Evolutionary conservation across 495 filamentous ascomycete genomes (phyloP), one percentile per base, ranked within the genome.

Genomic region (Pyrenula aspistea): DNA sequence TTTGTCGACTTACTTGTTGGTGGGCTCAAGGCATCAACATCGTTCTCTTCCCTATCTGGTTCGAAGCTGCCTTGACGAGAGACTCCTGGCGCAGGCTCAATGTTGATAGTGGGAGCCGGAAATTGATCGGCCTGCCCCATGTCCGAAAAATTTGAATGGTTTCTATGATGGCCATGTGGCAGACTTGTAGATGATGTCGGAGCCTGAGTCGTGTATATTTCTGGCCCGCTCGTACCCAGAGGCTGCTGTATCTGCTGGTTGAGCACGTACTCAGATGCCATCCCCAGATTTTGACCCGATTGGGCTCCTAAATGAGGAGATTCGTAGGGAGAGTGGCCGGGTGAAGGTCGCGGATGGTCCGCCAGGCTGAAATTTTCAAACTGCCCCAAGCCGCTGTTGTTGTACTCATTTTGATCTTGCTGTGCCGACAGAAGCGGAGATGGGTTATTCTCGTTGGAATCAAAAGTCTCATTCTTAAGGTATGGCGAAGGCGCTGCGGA

Each of bases 21-120:
- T 19, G 91, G 91, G 55, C 85, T 92, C 58, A 98, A 69, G 21
- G 89, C 88, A 64, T 92, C 86, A 21, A 83, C 73, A 61, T 93
- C 83, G 0, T 69, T 74, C 12, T 71, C 66, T 52, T 77, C 73
- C 61, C 87, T 91, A 12, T 77, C 73, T 48, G 81, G 83, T 52
- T 88, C 86, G 61, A 94, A 89, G 53, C 78, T 84, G 22, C 74
- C 79, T 62, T 81, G 84, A 52, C 79, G 74, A 11, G 89, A 80
- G 19, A 76, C 71, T n/a, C 90, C 90, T 22, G 92, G 92, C 2
- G 92, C 93, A 67, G 89, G 89, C 66, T 95, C 85, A 61, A 98
- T 89, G 63, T 91, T 93, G 66, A 98, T 96, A 49, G 90, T 87
- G 0, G 89, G 89, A 20, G 59, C 55, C 31, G 90, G 87, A 4